Evolutionary conservation across 2,329 filamentous ascomycete species (phyloP), one percentile per base, ranked within the genome.

Genomic region (Cladosporium sp.): DNA sequence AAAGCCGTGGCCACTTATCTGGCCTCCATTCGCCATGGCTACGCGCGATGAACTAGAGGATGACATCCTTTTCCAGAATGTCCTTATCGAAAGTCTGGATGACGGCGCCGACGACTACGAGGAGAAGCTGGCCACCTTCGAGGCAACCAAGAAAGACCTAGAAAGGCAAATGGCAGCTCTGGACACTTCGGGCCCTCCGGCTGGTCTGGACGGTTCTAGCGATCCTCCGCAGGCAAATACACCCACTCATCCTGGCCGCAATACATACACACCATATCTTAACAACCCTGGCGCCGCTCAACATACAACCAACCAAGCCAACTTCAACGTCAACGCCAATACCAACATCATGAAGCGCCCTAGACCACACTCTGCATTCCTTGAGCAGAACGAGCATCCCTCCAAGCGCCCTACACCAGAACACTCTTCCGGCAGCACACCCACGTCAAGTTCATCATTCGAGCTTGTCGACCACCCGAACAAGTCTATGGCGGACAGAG

Each of bases 81-180:
- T 76, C 8, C 66, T 76, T 2, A 70, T 77, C 6, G 67, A 70
- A 8, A 74, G 67, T 7, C 71, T 79, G n/a, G 76, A 77, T 35
- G 40, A 60, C 3, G 70, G 66, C 33, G 71, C 73, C 26, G 74
- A 75, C 53, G 71, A 75, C 57, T 76, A 74, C 59, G 62, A 66
- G 10, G 65, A 69, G 12, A 66, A 66, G 21, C 70, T 70, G 37
- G 66, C 66, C 14, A 69, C 72, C 21, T 67, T 73, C 10, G 62
- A 72, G 65, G 50, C 57, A 1, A 71, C 63, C 16, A 75, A 72
- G 57, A 18, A 26, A 23, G 66, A 71, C 7, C 65, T 76, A 6
- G 66, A 72, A 40, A 23, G 64, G 16, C 65, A 67, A 21, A 63
- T 74, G 63, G 62, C 66, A 3, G 65, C 53, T 35, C 62, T 66